Conservation (phyloP, 2,329 filamentous ascomycete species). For the Pseudocercospora fijiensis region DNA sequence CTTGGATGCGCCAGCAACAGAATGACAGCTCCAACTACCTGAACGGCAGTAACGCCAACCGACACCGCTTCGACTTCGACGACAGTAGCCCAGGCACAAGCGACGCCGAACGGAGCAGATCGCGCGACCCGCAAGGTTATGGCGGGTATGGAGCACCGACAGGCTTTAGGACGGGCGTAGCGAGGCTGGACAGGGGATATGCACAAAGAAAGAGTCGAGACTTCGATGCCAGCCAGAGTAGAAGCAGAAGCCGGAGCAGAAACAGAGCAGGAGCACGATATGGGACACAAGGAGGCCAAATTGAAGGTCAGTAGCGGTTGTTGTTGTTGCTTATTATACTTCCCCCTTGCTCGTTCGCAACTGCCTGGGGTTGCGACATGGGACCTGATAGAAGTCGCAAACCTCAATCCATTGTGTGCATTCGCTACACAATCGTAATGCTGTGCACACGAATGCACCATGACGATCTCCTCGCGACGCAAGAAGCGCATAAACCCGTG, state of each 20-base stretch:
- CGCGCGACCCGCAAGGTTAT: slow-evolving; percentile 39
- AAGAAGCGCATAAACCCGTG: slow-evolving; percentile 3
- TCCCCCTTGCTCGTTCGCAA: slow-evolving; percentile 4
- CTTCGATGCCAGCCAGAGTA: slow-evolving; percentile 31
- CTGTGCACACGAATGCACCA: neutral
- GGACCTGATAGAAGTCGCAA: slow-evolving; percentile 2
- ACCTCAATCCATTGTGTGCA: neutral
- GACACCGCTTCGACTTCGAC: slow-evolving; percentile 40
- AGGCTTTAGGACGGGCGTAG: slow-evolving; percentile 30
- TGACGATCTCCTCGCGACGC: neutral
- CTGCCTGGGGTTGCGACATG: slow-evolving; percentile 8
- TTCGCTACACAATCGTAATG: neutral
- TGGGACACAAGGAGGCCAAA: slow-evolving; percentile 44
- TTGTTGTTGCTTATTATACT: neutral
- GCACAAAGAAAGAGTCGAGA: slow-evolving; percentile 46
- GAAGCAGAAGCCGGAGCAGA: slow-evolving; percentile 39
- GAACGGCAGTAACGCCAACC: slow-evolving; percentile 41
- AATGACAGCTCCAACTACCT: slow-evolving; percentile 34
- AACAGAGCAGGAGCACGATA: slow-evolving; percentile 32
- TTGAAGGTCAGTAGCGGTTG: slow-evolving; percentile 41
- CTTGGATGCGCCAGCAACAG: slow-evolving; percentile 25
- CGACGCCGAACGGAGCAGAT: slow-evolving; percentile 39
- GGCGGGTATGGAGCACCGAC: slow-evolving; percentile 36
- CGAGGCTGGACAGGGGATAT: slow-evolving; percentile 45
- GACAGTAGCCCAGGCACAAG: slow-evolving; percentile 38